Evolutionary conservation across 75 land plant genomes (phyloP).

Genomic region (Chamaecyparis obtusa): DNA sequence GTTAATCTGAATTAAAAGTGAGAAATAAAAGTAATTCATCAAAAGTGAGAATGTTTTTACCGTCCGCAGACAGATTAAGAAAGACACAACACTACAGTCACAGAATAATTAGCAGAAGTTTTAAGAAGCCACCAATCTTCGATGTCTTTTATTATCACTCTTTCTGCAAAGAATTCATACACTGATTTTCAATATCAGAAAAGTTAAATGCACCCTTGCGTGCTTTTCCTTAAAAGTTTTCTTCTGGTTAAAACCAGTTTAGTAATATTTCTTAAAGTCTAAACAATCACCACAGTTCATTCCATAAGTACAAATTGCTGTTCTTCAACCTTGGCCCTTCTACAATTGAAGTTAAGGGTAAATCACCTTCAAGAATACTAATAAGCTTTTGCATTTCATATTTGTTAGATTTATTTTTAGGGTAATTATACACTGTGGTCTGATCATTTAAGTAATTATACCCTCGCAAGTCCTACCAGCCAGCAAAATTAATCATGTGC

Average conservation of each 20-base stretch:
- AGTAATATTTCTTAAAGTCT: too few relatives aligned
- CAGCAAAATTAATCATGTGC: not conserved
- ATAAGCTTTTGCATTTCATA: too few relatives aligned
- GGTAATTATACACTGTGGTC: not conserved
- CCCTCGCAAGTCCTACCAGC: not conserved
- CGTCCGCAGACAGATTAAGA: not conserved
- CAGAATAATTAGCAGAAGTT: not conserved
- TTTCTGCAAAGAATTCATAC: not conserved
- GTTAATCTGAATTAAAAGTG: not conserved
- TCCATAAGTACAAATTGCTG: too few relatives aligned
- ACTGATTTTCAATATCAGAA: not conserved
- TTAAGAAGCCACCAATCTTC: not conserved
- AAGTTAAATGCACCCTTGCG: not conserved
- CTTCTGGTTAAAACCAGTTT: too few relatives aligned
- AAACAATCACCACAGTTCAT: too few relatives aligned
- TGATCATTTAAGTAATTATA: not conserved
- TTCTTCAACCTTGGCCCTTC: too few relatives aligned
- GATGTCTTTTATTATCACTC: not conserved
- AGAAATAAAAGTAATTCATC: not conserved
- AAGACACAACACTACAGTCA: not conserved
- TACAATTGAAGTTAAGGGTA: too few relatives aligned
- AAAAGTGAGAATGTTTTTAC: not conserved
- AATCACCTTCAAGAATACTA: too few relatives aligned
- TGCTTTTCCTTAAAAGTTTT: not conserved
- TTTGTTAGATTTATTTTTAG: not conserved